These are phyloP conservation scores for Metschnikowia arizonensis DNA, from an alignment of 805 yeast genomes.

Conservation along the genomic window DNA sequence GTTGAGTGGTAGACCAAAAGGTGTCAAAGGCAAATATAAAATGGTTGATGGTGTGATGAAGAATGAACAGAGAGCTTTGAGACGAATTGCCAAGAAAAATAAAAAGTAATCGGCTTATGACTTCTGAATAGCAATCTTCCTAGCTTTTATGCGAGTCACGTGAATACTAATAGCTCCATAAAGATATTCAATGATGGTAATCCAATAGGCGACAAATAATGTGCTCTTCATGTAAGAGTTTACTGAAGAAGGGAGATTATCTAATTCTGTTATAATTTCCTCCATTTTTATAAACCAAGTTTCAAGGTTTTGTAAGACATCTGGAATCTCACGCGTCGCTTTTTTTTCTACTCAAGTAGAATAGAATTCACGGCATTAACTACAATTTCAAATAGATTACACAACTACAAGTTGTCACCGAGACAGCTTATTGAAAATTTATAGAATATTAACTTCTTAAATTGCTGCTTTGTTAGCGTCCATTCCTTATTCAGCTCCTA, in stretches of 20 bases:
- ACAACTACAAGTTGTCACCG: constrained; percentile 1
- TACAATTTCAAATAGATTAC: background rate
- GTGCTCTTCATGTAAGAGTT: background rate
- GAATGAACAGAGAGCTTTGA: constrained; percentile 93
- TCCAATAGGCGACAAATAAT: background rate
- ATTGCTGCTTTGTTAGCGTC: constrained; percentile 2
- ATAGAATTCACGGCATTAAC: background rate
- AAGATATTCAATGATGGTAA: background rate
- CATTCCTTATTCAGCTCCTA: constrained; percentile 1
- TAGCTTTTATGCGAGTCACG: background rate
- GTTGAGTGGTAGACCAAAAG: constrained; percentile 91
- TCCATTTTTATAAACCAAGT: background rate
- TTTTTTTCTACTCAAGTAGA: constrained; percentile 3
- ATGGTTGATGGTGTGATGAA: constrained; percentile 98
- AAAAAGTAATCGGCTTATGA: constrained; percentile 39
- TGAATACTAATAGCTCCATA: background rate
- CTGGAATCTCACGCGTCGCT: constrained; percentile 4
- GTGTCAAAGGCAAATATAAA: constrained; percentile 95
- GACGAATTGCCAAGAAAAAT: constrained; percentile 82
- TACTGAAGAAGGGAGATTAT: background rate
- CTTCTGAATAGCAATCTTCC: background rate
- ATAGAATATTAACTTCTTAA: background rate
- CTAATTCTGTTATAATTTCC: background rate
- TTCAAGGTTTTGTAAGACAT: background rate
- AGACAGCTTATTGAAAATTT: constrained; percentile 1